Percentiles rank a stretch among this genome's conserved stretches.
phyloP scores from a whole-genome alignment of 1,284 basidiomycete species.

The Tylopilus sp. region DNA sequence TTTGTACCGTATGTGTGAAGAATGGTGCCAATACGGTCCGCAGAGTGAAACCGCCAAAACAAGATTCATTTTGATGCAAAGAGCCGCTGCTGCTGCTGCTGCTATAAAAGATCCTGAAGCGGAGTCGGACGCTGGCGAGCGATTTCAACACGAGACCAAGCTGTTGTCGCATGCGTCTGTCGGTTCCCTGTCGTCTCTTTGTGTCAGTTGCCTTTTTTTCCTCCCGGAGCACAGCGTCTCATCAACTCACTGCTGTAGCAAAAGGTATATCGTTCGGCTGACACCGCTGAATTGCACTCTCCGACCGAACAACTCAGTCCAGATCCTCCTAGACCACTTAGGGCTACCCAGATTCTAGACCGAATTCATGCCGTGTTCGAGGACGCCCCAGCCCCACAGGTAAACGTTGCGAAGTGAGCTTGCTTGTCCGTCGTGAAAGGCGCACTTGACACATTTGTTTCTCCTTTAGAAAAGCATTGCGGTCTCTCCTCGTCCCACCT shows the following conservation, averaged over 20 bases:
- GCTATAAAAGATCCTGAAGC: conserved; percentile 45
- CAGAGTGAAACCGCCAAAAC: conserved; percentile 72
- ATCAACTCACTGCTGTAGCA: conserved; percentile 40
- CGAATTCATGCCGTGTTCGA: conserved; percentile 64
- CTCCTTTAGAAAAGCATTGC: conserved; percentile 66
- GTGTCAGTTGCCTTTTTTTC: conserved; percentile 50
- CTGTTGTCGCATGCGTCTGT: conserved; percentile 73
- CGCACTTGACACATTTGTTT: conserved; percentile 12
- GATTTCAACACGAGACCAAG: conserved; percentile 69
- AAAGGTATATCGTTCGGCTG: conserved; percentile 69
- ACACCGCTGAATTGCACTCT: conserved; percentile 49
- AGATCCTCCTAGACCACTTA: conserved; percentile 52
- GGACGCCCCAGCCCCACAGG: conserved; percentile 48
- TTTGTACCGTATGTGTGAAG: conserved; percentile 83
- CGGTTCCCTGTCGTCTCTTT: conserved; percentile 81
- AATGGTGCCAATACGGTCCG: conserved; percentile 87
- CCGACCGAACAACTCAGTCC: conserved; percentile 51
- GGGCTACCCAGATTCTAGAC: conserved; percentile 52
- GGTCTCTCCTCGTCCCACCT: conserved; percentile 63
- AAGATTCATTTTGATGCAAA: conserved; percentile 71
- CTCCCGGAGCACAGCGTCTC: background rate
- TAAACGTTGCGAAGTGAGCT: conserved; percentile 59
- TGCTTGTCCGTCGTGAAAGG: background rate
- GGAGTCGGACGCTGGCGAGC: conserved; percentile 53
- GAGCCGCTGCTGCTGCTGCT: conserved; percentile 60